Conservation (phyloP, 1,284 basidiomycete species). For the Marasmius tenuissimus region DNA sequence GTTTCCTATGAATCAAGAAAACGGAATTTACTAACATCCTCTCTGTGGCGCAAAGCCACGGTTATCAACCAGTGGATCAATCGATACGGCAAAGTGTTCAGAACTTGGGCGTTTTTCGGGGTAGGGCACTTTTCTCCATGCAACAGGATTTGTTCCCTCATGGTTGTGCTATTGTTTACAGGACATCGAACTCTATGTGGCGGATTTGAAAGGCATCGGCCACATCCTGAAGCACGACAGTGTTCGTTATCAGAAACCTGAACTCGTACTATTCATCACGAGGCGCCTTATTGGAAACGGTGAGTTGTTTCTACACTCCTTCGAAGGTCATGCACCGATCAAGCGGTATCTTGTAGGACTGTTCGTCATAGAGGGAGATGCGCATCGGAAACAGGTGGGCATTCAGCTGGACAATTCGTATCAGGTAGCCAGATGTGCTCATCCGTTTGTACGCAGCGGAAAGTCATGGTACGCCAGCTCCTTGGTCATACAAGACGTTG, state of each 20-base stretch:
- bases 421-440: neutral
- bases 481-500: neutral
- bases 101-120: neutral
- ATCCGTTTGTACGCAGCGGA: slow-evolving; percentile 3
- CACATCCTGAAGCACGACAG: slow-evolving; percentile 9
- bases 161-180: neutral
- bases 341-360: neutral
- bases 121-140: neutral
- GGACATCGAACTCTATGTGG: slow-evolving; percentile 5
- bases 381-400: slow-evolving; percentile 13
- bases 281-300: slow-evolving; percentile 9
- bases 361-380: slow-evolving; percentile 8
- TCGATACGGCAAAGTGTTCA: slow-evolving; percentile 7
- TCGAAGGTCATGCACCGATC: no score
- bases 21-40: neutral
- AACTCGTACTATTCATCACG: neutral
- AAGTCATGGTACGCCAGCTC: slow-evolving; percentile 8
- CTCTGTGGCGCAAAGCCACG: neutral
- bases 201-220: slow-evolving; percentile 11
- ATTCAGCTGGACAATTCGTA: neutral
- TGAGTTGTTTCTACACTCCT: neutral
- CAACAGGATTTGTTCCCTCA: neutral
- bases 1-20: neutral
- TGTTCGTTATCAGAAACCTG: slow-evolving; percentile 10
- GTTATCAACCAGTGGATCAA: slow-evolving; percentile 8